Evolutionary conservation across 495 filamentous ascomycete genomes (phyloP), one percentile per base, ranked within the genome.

Genomic region (Articulospora tetracladia): DNA sequence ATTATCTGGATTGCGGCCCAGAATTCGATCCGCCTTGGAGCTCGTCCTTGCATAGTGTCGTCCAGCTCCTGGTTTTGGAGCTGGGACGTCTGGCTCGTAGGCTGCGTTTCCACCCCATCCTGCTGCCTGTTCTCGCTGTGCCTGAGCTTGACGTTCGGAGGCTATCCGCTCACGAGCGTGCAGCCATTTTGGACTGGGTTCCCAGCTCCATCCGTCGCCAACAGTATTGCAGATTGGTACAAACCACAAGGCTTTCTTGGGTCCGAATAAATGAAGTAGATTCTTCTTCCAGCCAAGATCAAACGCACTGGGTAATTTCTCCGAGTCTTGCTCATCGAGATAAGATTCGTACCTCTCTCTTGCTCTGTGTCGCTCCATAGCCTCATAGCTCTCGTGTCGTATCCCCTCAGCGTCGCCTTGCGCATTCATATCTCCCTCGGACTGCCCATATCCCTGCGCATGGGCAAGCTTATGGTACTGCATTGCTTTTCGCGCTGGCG

Each of bases 191-290:
- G 76, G 72, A 59, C 84, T 96, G 1, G 92, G 82, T 67, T 96
- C 92, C 94, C 94, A 98, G 65, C 73, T 82, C 92, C 92, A 98
- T n/a, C 94, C 94, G 69, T 98, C 91, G 11, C 93, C 93, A 0
- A 82, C 86, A 0, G 91, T 93, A 56, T 86, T 96, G 71, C 85
- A 85, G 17, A 96, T 72, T 0, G 94, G 95, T n/a, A 97, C 63
- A 2, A 74, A 67, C 93, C 94, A 97, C 4, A 91, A 75, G 28
- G 83, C 72, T 12, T 85, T 84, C 0, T 74, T 79, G 1, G 74
- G 74, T 0, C 94, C 94, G 62, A 98, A 96, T 12, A 98, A 79
- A 69, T 94, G 87, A 2, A 75, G 62, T n/a, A 98, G 74, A 66
- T 98, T 98, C 13, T 79, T 79, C 32, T 77, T 78, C 76, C 85